A percentile compares a stretch with the other conserved stretches of the same genome.
These are phyloP conservation scores for Sclerotinia spermophila DNA, from an alignment of 2,329 filamentous ascomycete species.

Conservation along the genomic window DNA sequence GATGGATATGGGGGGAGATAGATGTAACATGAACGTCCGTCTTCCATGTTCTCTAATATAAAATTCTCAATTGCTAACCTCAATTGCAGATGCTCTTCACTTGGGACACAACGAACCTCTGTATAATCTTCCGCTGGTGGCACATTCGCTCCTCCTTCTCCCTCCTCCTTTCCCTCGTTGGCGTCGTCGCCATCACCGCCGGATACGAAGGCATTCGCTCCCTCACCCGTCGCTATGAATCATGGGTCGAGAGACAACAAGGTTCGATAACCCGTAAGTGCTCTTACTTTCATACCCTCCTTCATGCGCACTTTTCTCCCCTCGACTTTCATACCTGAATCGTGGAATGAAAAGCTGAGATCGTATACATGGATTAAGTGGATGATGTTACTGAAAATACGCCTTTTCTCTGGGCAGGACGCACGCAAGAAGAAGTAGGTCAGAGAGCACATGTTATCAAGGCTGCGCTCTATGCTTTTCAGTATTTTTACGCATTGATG, in stretches of 20 bases:
- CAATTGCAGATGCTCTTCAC: slow-evolving; percentile 89
- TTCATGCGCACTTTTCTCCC: slow-evolving; percentile 1
- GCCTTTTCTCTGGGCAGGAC: slow-evolving; percentile 68
- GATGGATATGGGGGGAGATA: slow-evolving; percentile 50
- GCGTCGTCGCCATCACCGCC: slow-evolving; percentile 77
- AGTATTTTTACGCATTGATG: slow-evolving; percentile 99
- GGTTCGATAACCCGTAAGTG: slow-evolving; percentile 34
- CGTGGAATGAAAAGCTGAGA: slow-evolving; percentile 31
- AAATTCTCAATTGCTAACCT: neutral
- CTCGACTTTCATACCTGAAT: slow-evolving; percentile 19
- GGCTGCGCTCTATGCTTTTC: slow-evolving; percentile 78
- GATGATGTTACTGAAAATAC: slow-evolving; percentile 55
- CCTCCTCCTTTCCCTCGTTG: slow-evolving; percentile 77
- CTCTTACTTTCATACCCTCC: slow-evolving; percentile 12
- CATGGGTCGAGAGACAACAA: slow-evolving; percentile 35
- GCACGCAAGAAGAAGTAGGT: slow-evolving; percentile 58
- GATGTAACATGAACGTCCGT: slow-evolving; percentile 89
- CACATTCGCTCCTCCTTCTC: slow-evolving; percentile 71
- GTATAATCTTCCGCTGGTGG: slow-evolving; percentile 93
- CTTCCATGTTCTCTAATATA: neutral
- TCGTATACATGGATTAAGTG: slow-evolving; percentile 21
- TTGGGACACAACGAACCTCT: slow-evolving; percentile 89
- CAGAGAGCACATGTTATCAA: slow-evolving; percentile 74
- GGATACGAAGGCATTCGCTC: slow-evolving; percentile 89
- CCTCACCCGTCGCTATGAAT: slow-evolving; percentile 72